Base-by-base conservation (phyloP, 2,329 filamentous ascomycete species). In the Akanthomyces uredinophilus region DNA sequence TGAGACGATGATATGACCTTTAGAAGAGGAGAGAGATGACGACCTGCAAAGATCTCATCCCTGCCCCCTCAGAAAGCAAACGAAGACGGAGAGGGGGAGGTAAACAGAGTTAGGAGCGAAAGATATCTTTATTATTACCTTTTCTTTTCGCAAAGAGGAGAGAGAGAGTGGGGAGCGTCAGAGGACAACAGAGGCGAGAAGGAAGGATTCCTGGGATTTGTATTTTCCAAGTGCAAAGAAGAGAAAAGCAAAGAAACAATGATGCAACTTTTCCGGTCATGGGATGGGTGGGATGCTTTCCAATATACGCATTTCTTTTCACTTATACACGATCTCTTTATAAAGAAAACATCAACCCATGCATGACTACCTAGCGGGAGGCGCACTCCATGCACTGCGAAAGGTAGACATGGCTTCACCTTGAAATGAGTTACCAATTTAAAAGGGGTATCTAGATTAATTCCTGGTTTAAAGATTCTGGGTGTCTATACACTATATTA, bases 1-100 rank as follows among this genome's bases (percentile, higher is more conserved):
- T 39, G 47, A 35, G 49, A 53, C 39, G 57, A 60, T 46, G 57
- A 39, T 16, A 60, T 46, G 57, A 60, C 37, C 27, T 46, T 60
- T 52, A 50, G 47, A 60, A 51, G 6, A 22, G 18, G 22, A 11
- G 29, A 27, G 47, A 52, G 29, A 29, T 29, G 44, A 49, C 20
- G 29, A 58, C 55, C 43, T 49, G 55, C 44, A 58, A 58, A 51
- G 56, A 59, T 59, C 35, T 59, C 37, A 6, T 29, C 16, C 43
- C 43, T 20, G 10, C 20, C 10, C 10, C n/a, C 55, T 16, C 54
- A 13, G 22, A 58, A 43, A 39, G 32, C 55, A 49, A 58, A 49
- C 22, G 58, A 60, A 35, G 43, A 50, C 11, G 20, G 44, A 29
- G n/a, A 52, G 35, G 35, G 24, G 27, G 24, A 43, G 32, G 14